These are phyloP conservation scores for Umbelopsis sp. DNA, from an alignment of 371 early-diverging fungal genomes.

Conservation along the genomic window DNA sequence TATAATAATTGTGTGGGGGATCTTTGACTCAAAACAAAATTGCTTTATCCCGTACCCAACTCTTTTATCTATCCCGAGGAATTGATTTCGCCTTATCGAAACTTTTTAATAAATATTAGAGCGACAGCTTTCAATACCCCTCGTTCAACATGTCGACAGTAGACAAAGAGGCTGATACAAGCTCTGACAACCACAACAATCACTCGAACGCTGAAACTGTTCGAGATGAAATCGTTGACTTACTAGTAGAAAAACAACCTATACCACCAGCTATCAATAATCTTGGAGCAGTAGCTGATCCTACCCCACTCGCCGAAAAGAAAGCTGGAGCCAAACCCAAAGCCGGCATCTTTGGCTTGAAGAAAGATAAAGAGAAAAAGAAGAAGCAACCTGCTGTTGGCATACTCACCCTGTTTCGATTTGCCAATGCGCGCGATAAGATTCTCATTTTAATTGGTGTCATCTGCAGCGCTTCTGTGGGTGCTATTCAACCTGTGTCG, in stretches of 20 bases:
- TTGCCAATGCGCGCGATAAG: slow-evolving; percentile 33
- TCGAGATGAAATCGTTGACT: slow-evolving; percentile 3
- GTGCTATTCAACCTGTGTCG: slow-evolving; percentile 45
- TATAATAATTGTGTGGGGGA: background rate
- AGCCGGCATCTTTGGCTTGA: slow-evolving; percentile 20
- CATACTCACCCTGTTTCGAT: slow-evolving; percentile 39
- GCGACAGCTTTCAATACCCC: background rate
- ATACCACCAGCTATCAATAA: slow-evolving; percentile 3
- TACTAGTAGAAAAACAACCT: slow-evolving; percentile 2
- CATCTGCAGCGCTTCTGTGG: slow-evolving; percentile 34
- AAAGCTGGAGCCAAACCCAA: background rate
- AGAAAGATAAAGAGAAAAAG: slow-evolving; percentile 45
- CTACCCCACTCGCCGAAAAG: background rate
- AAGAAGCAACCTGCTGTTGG: slow-evolving; percentile 38
- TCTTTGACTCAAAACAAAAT: background rate
- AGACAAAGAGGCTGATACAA: background rate
- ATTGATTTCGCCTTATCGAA: background rate
- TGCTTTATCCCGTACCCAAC: background rate
- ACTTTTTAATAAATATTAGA: background rate
- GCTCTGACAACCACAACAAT: background rate
- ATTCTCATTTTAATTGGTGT: slow-evolving; percentile 33
- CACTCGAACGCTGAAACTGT: slow-evolving; percentile 5
- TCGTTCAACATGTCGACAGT: background rate
- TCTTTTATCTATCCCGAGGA: background rate
- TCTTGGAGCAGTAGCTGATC: background rate